Evolutionary conservation across 2,329 filamentous ascomycete species (phyloP).

Genomic region (Beauveria sp.): DNA sequence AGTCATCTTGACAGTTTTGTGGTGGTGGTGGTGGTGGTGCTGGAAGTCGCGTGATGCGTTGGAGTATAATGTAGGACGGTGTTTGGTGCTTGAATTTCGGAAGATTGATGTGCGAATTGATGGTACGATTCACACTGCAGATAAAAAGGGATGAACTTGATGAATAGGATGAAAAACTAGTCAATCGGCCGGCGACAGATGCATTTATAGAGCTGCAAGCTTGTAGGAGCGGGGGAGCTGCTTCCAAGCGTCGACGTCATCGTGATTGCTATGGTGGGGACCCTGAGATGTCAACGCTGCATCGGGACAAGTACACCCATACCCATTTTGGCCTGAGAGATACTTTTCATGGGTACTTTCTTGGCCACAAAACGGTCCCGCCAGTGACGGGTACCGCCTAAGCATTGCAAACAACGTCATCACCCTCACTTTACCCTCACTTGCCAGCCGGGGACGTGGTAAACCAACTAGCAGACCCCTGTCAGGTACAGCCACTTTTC

Average conservation of each 20-base stretch:
- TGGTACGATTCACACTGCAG: neutral
- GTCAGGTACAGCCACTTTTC: conserved; percentile 6
- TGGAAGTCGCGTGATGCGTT: conserved; percentile 14
- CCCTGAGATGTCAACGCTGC: conserved; percentile 6
- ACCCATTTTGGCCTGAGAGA: neutral
- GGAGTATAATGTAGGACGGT: conserved; percentile 12
- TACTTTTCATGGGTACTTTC: neutral
- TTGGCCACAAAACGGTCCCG: neutral
- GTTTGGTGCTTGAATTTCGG: conserved; percentile 6
- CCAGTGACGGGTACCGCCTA: conserved; percentile 1
- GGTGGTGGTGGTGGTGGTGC: conserved; percentile 9
- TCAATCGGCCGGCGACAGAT: neutral
- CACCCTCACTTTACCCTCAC: neutral
- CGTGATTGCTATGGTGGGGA: conserved; percentile 9
- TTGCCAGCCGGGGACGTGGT: neutral
- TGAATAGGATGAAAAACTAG: neutral
- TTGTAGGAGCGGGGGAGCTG: conserved; percentile 8
- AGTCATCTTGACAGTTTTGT: conserved; percentile 46
- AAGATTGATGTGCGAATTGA: neutral
- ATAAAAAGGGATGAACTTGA: conserved; percentile 8
- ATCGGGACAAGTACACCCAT: neutral
- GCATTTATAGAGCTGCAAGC: conserved; percentile 10
- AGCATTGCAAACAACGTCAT: conserved; percentile 4
- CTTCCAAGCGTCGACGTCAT: conserved; percentile 10
- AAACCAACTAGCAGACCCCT: neutral